These are phyloP conservation scores for Trichophyton verrucosum DNA, from an alignment of 2,329 filamentous ascomycete species.

Conservation along the genomic window DNA sequence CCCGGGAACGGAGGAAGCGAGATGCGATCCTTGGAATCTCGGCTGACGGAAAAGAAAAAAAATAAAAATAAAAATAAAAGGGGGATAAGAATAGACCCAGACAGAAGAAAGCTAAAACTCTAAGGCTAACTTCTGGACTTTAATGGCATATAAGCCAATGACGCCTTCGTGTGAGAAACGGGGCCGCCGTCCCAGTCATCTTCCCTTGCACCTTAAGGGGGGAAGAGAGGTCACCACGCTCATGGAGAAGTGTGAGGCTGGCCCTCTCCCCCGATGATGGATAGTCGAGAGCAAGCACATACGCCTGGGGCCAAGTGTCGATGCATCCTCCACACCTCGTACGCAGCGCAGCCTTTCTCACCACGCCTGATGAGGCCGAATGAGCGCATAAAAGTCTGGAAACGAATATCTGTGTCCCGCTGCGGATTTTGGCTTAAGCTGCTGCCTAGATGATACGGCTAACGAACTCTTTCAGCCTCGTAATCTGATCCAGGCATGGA, in stretches of 20 bases:
- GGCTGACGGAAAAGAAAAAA: background rate
- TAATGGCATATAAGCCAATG: background rate
- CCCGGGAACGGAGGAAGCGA: conserved; percentile 1
- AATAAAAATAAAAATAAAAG: background rate
- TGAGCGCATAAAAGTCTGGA: background rate
- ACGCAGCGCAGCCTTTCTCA: background rate
- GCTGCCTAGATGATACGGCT: too few species aligned
- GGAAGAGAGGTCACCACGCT: background rate
- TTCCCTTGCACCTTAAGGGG: background rate
- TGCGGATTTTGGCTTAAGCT: background rate
- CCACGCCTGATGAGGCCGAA: background rate
- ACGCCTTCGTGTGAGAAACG: background rate
- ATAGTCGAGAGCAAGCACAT: background rate
- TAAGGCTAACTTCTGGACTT: background rate
- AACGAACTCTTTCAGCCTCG: background rate
- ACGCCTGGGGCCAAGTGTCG: background rate
- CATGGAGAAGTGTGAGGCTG: background rate
- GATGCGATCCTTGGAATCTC: background rate
- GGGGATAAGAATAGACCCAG: background rate
- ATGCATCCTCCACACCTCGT: background rate
- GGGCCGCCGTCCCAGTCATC: background rate
- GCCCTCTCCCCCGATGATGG: background rate
- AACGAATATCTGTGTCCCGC: background rate
- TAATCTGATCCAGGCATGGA: background rate
- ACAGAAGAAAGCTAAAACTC: background rate